These are phyloP conservation scores for Hypoxylon subgilvum DNA, from an alignment of 495 filamentous ascomycete genomes.

Conservation along the genomic window DNA sequence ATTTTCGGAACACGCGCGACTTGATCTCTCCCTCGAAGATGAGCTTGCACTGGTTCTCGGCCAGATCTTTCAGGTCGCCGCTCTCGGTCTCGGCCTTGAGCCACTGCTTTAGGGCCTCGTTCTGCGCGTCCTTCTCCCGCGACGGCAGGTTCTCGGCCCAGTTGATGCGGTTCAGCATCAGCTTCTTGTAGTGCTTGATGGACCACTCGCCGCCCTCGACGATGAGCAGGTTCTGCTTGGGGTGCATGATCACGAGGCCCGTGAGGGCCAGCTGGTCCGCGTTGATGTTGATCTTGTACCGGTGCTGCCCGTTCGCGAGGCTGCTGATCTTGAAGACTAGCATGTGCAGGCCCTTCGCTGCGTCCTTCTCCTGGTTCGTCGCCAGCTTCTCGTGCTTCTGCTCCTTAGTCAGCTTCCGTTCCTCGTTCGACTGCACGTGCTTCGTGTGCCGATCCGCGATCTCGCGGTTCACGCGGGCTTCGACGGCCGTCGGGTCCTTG, in stretches of 20 bases:
- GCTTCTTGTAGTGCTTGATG: conserved; percentile 77
- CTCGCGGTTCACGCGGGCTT: conserved; percentile 88
- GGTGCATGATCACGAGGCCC: conserved; percentile 87
- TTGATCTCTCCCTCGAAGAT: conserved; percentile 89
- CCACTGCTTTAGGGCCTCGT: conserved; percentile 72
- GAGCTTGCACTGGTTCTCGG: conserved; percentile 76
- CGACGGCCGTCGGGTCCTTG: conserved; percentile 95
- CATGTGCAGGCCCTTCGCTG: conserved; percentile 79
- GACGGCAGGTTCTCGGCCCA: conserved; percentile 90
- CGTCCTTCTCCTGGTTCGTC: conserved; percentile 83
- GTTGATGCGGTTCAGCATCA: conserved; percentile 90
- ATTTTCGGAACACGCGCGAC: conserved; percentile 78
- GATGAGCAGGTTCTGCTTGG: conserved; percentile 83
- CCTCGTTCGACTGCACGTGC: conserved; percentile 81
- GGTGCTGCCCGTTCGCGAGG: conserved; percentile 86
- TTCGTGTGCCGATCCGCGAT: conserved; percentile 81
- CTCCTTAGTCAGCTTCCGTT: conserved; percentile 90
- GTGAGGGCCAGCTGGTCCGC: conserved; percentile 85
- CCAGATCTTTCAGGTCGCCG: conserved; percentile 78
- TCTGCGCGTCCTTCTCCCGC: conserved; percentile 61
- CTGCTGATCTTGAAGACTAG: conserved; percentile 87
- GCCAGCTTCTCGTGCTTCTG: conserved; percentile 84
- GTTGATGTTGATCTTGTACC: conserved; percentile 90
- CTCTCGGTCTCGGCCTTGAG: conserved; percentile 78
- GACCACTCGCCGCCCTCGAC: conserved; percentile 87